These are phyloP conservation scores for Trichoderma parareesei DNA, from an alignment of 495 filamentous ascomycete genomes.

Conservation along the genomic window DNA sequence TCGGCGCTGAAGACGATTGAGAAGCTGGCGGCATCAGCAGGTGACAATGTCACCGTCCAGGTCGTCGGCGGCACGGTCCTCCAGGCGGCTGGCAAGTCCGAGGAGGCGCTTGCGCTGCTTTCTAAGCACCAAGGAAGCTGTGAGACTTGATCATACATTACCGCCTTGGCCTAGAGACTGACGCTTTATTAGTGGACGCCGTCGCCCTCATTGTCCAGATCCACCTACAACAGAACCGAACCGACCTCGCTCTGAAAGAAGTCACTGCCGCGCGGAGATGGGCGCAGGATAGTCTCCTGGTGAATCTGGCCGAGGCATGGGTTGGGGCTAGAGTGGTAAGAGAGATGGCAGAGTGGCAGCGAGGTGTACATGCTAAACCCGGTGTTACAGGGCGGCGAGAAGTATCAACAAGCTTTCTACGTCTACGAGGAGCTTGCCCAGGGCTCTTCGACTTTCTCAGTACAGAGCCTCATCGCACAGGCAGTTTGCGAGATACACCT, in stretches of 20 bases:
- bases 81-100: constrained; percentile 63
- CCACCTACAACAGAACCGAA: constrained; percentile 81
- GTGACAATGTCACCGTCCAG: constrained; percentile 76
- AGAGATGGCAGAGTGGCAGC: constrained; percentile 10
- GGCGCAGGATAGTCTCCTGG: constrained; percentile 89
- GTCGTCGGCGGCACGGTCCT: constrained; percentile 70
- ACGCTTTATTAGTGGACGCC: constrained; percentile 37
- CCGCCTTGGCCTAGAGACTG: background rate
- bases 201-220: constrained; percentile 81
- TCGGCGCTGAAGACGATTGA: constrained; percentile 56
- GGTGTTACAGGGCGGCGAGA: constrained; percentile 68
- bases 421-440: constrained; percentile 96
- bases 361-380: constrained; percentile 1
- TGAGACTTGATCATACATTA: constrained; percentile 37
- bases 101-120: constrained; percentile 75
- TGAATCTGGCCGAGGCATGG: constrained; percentile 95
- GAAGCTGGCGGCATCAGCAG: constrained; percentile 52
- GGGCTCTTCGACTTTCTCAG: constrained; percentile 61
- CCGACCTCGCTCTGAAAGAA: constrained; percentile 83
- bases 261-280: constrained; percentile 83
- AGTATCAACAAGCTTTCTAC: constrained; percentile 96
- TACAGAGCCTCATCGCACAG: constrained; percentile 69
- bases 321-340: constrained; percentile 79
- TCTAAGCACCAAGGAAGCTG: constrained; percentile 81
- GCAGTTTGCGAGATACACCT: constrained; percentile 89